Evolutionary conservation across 306 rosid species (phyloP), one percentile per base, ranked within the genome.

Genomic region (Nissolia schottii): DNA sequence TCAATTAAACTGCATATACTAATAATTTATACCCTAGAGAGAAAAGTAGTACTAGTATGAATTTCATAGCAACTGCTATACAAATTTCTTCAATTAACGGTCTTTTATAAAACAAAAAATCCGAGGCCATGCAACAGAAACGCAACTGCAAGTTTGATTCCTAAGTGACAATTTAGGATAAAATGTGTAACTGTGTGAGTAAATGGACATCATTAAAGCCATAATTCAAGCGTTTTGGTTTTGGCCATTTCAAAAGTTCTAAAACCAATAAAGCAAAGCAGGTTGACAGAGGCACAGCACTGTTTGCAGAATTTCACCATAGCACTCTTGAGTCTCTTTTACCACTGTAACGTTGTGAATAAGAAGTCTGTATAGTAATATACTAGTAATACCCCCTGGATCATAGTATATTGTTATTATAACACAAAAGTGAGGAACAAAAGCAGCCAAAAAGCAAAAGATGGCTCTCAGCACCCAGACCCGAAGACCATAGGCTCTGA

Each of bases 401-500:
- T 37, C 40, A 37, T 41, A 34, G 31, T 7, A 53, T n/a, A n/a
- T n/a, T n/a, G n/a, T 61, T 67, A 51, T 48, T 28, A 41, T 62
- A 61, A 68, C 43, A 11, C 71, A 70, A 80, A 75, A 65, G 74
- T 3, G 41, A 75, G 77, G 37, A 76, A 67, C 76, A 77, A 81
- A 81, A 77, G 85, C 82, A 53, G 79, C 76, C 79, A 77, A 72
- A 79, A 83, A 79, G 87, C 74, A 83, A 72, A 72, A 79, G 84
- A 68, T 72, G 32, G 53, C 4, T 16, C 14, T 35, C 20, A 38
- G 38, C 41, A 40, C 34, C 15, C 14, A 51, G 38, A 31, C n/a
- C n/a, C 40, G 66, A 75, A 45, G 72, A 75, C 34, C 31, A 66
- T 46, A 55, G 29, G 71, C 19, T n/a, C n/a, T 4, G 62, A 35